Conservation (phyloP, 1,284 basidiomycete genomes). For the Ceratobasidium sp. region DNA sequence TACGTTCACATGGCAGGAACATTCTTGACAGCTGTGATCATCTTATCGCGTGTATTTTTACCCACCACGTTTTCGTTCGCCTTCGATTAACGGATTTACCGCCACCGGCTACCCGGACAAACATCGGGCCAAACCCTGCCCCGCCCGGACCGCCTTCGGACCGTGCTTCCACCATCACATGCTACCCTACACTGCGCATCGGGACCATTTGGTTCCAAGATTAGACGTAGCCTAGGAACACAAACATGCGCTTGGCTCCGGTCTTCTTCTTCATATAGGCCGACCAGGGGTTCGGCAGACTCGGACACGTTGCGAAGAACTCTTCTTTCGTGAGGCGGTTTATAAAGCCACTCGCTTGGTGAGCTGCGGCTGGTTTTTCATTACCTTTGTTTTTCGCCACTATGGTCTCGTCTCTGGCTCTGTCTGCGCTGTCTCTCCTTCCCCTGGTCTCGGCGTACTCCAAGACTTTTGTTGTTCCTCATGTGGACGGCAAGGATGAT, state of each 20-base stretch:
- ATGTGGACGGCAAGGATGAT: slow-evolving; percentile 59
- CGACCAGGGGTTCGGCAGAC: neutral
- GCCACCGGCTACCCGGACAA: neutral
- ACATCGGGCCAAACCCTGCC: slow-evolving; percentile 2
- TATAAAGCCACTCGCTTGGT: neutral
- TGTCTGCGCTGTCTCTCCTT: slow-evolving; percentile 40
- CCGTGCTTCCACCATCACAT: slow-evolving; percentile 15
- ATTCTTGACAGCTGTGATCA: neutral
- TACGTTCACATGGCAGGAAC: neutral
- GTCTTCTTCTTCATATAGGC: slow-evolving; percentile 9
- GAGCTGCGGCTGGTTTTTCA: neutral
- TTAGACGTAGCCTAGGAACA: slow-evolving; percentile 17
- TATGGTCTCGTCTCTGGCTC: slow-evolving; percentile 8
- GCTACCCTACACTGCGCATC: neutral
- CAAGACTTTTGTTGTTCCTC: slow-evolving; percentile 61
- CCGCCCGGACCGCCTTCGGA: slow-evolving; percentile 10
- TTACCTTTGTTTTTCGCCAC: neutral
- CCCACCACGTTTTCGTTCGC: neutral
- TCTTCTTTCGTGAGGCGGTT: neutral
- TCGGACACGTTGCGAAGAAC: slow-evolving; percentile 21
- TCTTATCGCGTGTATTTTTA: neutral
- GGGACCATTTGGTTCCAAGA: neutral
- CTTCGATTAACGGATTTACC: neutral
- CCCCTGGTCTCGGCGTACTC: slow-evolving; percentile 51
- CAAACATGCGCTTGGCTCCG: neutral